These are phyloP conservation scores for Boletus smithii DNA, from an alignment of 1,284 basidiomycete species.

Conservation along the genomic window DNA sequence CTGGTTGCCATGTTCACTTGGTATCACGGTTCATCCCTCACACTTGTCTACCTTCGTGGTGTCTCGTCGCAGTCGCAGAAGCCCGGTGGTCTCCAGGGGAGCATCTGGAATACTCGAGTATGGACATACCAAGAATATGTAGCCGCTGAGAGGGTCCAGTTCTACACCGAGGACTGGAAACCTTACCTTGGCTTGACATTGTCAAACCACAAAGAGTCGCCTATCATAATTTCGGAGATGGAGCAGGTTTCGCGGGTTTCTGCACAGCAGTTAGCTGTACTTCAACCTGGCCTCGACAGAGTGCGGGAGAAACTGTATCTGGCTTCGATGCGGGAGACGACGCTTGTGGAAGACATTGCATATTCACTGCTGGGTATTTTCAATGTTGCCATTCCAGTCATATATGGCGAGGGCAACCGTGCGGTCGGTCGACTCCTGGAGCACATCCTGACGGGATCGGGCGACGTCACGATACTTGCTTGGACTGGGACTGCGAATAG, in stretches of 20 bases:
- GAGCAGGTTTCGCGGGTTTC: background rate
- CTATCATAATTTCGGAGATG: conserved; percentile 5
- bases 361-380: conserved; percentile 19
- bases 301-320: conserved; percentile 14
- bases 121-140: conserved; percentile 17
- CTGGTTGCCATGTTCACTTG: conserved; percentile 14
- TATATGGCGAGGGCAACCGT: conserved; percentile 11
- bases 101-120: conserved; percentile 4
- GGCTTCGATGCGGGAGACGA: conserved; percentile 13
- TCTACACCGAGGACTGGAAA: conserved; percentile 17
- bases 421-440: conserved; percentile 17
- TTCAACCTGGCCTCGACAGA: conserved; percentile 7
- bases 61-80: background rate
- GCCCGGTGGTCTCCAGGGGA: background rate
- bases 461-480: background rate
- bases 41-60: conserved; percentile 1
- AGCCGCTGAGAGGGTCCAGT: conserved; percentile 1
- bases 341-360: conserved; percentile 9
- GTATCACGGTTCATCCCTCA: conserved; percentile 13
- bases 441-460: conserved; percentile 10
- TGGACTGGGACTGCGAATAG: background rate
- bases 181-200: conserved; percentile 10
- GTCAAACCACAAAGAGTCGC: conserved; percentile 13
- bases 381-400: conserved; percentile 3
- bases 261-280: background rate